Evolutionary conservation across 352 stramenopile genomes (phyloP), one percentile per base, ranked within the genome.

Genomic region (Pythium phragmiticola): DNA sequence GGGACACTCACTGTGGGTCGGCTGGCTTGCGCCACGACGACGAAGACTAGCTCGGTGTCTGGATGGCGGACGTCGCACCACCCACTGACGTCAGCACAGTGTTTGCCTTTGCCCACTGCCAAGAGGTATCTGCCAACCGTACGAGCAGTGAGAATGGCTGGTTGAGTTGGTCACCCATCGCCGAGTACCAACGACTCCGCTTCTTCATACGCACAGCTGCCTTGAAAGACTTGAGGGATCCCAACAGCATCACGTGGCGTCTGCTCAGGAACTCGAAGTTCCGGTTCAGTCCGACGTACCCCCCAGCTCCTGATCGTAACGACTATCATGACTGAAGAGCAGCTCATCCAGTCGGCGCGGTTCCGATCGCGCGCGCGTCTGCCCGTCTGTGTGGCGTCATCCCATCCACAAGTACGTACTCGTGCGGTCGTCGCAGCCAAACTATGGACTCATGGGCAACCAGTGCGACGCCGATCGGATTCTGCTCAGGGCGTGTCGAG

Each of bases 361-460:
- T 99, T 99, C 73, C 90, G 97, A 21, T 95, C 82, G 23, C 95
- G 92, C 46, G 92, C 90, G 26, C 90, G 97, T 4, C 74, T 99
- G 1, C 95, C 95, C 0, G 84, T 95, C 98, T 4, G 92, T 97
- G 13, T 99, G 94, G 92, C 82, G 89, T 8, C 89, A 95, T 67
- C 84, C 86, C 17, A 71, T 85, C 9, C 96, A 98, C 72, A 97
- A 97, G 50, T 94, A 89, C 21, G 88, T 94, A 39, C 84, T 99
- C 19, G 97, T 92, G 66, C 84, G 97, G 41, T 97, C 83, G 8
- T 93, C 90, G 12, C 96, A 99, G 67, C 97, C 97, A 3, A 98
- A 98, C 69, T 97, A 98, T 34, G 97, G 97, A n/a, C 87, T 99
- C 61, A 84, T 93, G 37, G 94, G 95, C 19, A 98, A 98, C 75